Conservation (phyloP, 208 protist species). For the Wallacemonas sp. region DNA sequence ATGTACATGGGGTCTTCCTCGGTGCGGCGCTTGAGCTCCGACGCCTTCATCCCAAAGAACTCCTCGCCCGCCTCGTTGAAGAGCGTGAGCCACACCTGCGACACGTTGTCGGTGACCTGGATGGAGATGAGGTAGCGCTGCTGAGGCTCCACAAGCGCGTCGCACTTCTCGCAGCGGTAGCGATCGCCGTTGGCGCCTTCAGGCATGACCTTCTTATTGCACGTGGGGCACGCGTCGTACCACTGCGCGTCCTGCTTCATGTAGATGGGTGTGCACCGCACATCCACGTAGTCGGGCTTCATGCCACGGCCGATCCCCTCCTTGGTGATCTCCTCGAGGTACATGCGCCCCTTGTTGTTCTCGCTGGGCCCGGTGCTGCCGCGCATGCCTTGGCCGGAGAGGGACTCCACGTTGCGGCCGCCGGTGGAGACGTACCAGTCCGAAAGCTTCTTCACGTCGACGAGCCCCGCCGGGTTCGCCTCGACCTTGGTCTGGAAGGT, state of each 20-base stretch:
- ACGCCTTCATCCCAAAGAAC: constrained; percentile 86
- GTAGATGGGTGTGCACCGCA: constrained; percentile 89
- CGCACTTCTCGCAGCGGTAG: constrained; percentile 91
- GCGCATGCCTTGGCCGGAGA: constrained; percentile 55
- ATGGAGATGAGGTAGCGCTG: constrained; percentile 89
- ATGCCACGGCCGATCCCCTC: constrained; percentile 72
- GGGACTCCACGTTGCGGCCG: constrained; percentile 71
- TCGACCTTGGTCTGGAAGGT: constrained; percentile 85
- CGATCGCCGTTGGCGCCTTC: constrained; percentile 75
- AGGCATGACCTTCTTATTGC: constrained; percentile 90
- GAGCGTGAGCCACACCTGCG: constrained; percentile 89
- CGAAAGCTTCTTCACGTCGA: constrained; percentile 82
- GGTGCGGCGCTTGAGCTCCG: constrained; percentile 74
- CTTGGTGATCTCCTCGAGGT: constrained; percentile 76
- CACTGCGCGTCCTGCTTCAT: constrained; percentile 89
- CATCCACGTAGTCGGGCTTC: constrained; percentile 86
- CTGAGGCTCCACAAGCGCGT: constrained; percentile 57
- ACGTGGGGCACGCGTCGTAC: constrained; percentile 90
- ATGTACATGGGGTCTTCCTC: constrained; percentile 82
- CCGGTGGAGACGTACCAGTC: constrained; percentile 87
- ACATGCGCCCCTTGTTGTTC: constrained; percentile 78
- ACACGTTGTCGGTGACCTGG: constrained; percentile 85
- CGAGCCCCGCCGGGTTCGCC: constrained; percentile 65
- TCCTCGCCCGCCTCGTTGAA: constrained; percentile 88
- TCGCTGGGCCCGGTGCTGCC: constrained; percentile 28